phyloP scores from a whole-genome alignment of 1,284 basidiomycete genomes.

The Irpex sp. region DNA sequence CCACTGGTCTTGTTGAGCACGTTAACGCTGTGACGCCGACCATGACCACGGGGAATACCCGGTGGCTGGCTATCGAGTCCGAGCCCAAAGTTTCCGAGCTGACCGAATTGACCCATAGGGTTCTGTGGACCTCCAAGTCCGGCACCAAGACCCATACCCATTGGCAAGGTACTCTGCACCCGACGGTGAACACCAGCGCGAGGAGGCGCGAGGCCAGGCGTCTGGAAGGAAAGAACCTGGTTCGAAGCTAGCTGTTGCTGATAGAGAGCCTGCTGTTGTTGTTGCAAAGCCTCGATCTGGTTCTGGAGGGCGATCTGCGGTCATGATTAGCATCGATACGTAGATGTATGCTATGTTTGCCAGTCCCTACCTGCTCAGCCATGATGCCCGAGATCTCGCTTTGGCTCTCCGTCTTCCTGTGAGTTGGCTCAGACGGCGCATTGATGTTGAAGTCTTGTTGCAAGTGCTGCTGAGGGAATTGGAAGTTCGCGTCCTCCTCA shows the following conservation, averaged over 20 bases:
- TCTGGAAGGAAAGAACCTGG: slow-evolving; percentile 68
- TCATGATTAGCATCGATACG: slow-evolving; percentile 2
- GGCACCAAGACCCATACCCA: slow-evolving; percentile 44
- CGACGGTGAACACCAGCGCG: slow-evolving; percentile 72
- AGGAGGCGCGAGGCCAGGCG: slow-evolving; percentile 64
- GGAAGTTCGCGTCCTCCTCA: slow-evolving; percentile 77
- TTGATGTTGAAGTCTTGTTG: slow-evolving; percentile 31
- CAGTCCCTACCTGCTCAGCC: slow-evolving; percentile 75
- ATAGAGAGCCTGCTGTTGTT: slow-evolving; percentile 85
- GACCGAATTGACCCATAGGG: slow-evolving; percentile 69
- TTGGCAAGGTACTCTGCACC: slow-evolving; percentile 83
- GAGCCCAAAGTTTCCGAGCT: slow-evolving; percentile 50
- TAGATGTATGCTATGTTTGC: neutral
- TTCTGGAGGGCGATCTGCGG: slow-evolving; percentile 81
- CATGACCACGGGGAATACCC: slow-evolving; percentile 79
- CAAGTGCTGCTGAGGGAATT: slow-evolving; percentile 74
- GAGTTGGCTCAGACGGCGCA: slow-evolving; percentile 35
- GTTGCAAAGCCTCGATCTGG: slow-evolving; percentile 89
- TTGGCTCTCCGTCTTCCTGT: slow-evolving; percentile 57
- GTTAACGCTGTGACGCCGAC: slow-evolving; percentile 92
- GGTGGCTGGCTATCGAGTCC: slow-evolving; percentile 63
- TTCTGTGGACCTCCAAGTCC: slow-evolving; percentile 46
- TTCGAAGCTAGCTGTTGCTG: slow-evolving; percentile 82
- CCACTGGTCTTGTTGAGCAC: slow-evolving; percentile 72
- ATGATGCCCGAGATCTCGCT: slow-evolving; percentile 83